Percentiles rank a stretch among this genome's conserved stretches.
These are phyloP conservation scores for Moricandia moricandioides DNA, from an alignment of 345 rosid genomes.

Conservation along the genomic window DNA sequence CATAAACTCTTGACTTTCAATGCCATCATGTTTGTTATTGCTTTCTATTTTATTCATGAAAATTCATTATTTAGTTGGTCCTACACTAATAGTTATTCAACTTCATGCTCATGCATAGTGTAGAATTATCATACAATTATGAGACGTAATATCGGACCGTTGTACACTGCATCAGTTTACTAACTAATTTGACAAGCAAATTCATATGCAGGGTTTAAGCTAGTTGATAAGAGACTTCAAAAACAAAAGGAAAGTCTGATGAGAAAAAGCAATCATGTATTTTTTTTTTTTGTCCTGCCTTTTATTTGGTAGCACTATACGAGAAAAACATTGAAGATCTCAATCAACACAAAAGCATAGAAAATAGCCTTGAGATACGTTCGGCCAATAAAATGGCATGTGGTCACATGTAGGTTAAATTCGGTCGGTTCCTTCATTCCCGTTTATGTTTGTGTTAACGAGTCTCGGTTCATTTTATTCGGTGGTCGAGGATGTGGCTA, in stretches of 20 bases:
- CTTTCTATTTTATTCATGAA: not conserved
- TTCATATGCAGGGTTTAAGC: not conserved
- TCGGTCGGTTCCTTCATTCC: constrained; percentile 35
- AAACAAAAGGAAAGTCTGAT: not conserved
- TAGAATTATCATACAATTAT: not conserved
- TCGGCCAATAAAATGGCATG: constrained; percentile 16
- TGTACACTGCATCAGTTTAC: too few relatives aligned
- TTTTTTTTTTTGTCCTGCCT: not conserved
- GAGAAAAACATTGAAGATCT: constrained; percentile 22
- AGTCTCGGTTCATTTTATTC: constrained; percentile 31
- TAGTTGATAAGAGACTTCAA: not conserved
- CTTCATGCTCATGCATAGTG: not conserved
- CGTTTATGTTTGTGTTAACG: constrained; percentile 26
- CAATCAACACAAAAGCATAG: not conserved
- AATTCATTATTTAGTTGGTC: constrained; percentile 18
- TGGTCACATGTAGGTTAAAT: constrained; percentile 33
- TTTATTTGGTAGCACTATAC: constrained; percentile 3
- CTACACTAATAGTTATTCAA: constrained; percentile 7
- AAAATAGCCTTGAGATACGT: not conserved
- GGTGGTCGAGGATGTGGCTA: constrained; percentile 3
- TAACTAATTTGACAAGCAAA: not conserved
- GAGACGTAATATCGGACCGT: too few relatives aligned
- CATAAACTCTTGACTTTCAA: constrained; percentile 15
- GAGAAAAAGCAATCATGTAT: not conserved
- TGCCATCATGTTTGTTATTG: not conserved